These are phyloP conservation scores for Nothophytophthora sp. DNA, from an alignment of 352 stramenopile species.

Conservation along the genomic window DNA sequence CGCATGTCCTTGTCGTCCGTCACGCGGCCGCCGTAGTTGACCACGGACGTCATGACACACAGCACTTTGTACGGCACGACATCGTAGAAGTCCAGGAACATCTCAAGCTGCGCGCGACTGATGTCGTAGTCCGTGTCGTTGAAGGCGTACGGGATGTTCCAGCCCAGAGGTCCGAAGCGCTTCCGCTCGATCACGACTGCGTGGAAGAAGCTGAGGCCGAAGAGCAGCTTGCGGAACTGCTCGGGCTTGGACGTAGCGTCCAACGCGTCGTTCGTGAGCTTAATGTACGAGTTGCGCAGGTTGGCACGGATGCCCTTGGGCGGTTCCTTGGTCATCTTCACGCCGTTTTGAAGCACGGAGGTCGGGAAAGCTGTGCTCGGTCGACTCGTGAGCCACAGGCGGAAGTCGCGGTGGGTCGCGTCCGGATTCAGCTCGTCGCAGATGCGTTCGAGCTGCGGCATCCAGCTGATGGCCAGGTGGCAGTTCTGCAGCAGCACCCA, in stretches of 20 bases:
- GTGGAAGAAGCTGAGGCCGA: constrained; percentile 83
- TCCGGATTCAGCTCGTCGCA: constrained; percentile 89
- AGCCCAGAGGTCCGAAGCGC: constrained; percentile 90
- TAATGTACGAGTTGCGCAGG: too few relatives aligned
- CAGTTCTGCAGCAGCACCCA: constrained; percentile 94
- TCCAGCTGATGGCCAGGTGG: constrained; percentile 93
- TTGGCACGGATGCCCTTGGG: too few relatives aligned
- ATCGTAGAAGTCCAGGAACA: too few relatives aligned
- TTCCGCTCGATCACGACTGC: constrained; percentile 87
- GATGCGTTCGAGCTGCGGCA: constrained; percentile 91
- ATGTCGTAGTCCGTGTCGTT: constrained; percentile 93
- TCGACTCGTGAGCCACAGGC: constrained; percentile 92
- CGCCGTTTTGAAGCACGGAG: too few relatives aligned
- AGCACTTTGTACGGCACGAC: too few relatives aligned
- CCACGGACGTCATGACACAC: constrained; percentile 83
- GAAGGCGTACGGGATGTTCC: constrained; percentile 95
- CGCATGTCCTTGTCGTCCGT: constrained; percentile 94
- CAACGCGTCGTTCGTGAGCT: too few relatives aligned
- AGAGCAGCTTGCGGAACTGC: constrained; percentile 89
- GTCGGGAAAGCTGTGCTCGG: too few relatives aligned
- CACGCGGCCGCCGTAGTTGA: constrained; percentile 95
- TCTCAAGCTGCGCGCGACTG: too few relatives aligned
- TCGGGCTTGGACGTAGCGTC: constrained; percentile 73
- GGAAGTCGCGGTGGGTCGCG: constrained; percentile 91
- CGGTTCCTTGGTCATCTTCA: too few relatives aligned